Percentiles rank a stretch among this genome's conserved stretches.
Evolutionary conservation across 345 rosid genomes (phyloP).

Genomic region (Melastoma malabathricum): DNA sequence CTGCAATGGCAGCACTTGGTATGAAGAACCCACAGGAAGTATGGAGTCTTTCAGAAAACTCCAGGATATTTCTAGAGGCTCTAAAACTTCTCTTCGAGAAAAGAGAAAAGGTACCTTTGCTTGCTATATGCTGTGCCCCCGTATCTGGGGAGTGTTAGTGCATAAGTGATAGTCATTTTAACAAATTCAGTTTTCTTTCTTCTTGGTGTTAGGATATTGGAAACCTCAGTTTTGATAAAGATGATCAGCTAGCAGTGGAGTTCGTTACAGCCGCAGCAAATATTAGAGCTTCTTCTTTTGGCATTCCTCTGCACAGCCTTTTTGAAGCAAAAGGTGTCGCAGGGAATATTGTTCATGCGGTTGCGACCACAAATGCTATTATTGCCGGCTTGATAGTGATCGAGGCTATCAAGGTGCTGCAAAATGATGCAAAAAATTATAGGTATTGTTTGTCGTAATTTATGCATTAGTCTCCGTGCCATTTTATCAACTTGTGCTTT

Average conservation of each 20-base stretch:
- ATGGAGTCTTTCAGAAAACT: slow-evolving; percentile 77
- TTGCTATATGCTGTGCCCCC: slow-evolving; percentile 1
- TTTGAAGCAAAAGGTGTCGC: slow-evolving; percentile 99
- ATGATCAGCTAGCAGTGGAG: slow-evolving; percentile 97
- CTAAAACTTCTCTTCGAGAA: slow-evolving; percentile 54
- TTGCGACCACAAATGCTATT: slow-evolving; percentile 95
- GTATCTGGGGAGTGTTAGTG: too few relatives aligned
- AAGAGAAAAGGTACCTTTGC: slow-evolving; percentile 54
- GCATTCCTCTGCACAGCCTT: slow-evolving; percentile 86
- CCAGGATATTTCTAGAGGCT: slow-evolving; percentile 74
- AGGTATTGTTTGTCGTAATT: slow-evolving; percentile 31
- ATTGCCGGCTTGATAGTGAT: slow-evolving; percentile 92
- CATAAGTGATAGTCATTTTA: too few relatives aligned
- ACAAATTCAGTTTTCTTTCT: background rate
- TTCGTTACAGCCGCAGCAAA: slow-evolving; percentile 98
- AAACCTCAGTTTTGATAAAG: slow-evolving; percentile 86
- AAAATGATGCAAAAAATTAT: slow-evolving; percentile 44
- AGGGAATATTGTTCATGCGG: slow-evolving; percentile 96
- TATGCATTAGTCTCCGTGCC: background rate
- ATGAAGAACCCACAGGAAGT: slow-evolving; percentile 93
- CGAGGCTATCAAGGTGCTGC: slow-evolving; percentile 92
- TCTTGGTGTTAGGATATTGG: slow-evolving; percentile 62
- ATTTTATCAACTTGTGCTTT: background rate
- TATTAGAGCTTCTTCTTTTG: slow-evolving; percentile 87
- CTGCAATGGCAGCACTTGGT: slow-evolving; percentile 82